A percentile compares a stretch with the other conserved stretches of the same genome.
phyloP scores from a whole-genome alignment of 176 grass and related monocot species.

The Phyllostachys edulis region DNA sequence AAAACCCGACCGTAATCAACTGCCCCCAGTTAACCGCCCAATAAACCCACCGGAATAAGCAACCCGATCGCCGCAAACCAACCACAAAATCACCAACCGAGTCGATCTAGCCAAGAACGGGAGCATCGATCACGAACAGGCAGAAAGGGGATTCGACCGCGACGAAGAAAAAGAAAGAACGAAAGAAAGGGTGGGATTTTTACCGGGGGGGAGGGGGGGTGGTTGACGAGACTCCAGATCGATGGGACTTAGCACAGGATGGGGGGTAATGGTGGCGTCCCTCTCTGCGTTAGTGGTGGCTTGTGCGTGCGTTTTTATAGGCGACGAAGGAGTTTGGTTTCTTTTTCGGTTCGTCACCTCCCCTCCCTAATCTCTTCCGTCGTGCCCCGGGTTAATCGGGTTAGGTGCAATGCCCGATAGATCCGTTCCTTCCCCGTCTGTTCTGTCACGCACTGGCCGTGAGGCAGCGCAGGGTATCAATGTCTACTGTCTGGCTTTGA shows the following conservation, averaged over 20 bases:
- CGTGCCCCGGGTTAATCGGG: no score
- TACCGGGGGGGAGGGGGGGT: no score
- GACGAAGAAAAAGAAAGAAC: not conserved
- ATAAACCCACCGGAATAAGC: not conserved
- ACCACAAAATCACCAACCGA: not conserved
- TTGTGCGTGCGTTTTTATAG: not conserved
- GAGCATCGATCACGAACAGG: not conserved
- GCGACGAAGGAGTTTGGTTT: no score
- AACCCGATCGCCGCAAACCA: not conserved
- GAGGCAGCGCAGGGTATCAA: no score
- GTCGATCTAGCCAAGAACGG: not conserved
- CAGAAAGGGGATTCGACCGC: not conserved
- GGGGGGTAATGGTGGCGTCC: not conserved
- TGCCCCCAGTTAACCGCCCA: not conserved
- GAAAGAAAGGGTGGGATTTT: not conserved
- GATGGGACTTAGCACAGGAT: not conserved
- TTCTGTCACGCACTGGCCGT: no score
- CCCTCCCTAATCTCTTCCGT: no score
- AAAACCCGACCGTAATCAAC: not conserved
- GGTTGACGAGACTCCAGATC: slow-evolving; percentile 21
- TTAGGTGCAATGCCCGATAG: no score
- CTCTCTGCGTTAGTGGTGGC: no score
- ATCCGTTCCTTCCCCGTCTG: no score
- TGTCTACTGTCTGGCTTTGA: no score
- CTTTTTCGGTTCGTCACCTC: no score